Base-by-base conservation (phyloP, 2,329 filamentous ascomycete genomes). In the Cercospora sojina region DNA sequence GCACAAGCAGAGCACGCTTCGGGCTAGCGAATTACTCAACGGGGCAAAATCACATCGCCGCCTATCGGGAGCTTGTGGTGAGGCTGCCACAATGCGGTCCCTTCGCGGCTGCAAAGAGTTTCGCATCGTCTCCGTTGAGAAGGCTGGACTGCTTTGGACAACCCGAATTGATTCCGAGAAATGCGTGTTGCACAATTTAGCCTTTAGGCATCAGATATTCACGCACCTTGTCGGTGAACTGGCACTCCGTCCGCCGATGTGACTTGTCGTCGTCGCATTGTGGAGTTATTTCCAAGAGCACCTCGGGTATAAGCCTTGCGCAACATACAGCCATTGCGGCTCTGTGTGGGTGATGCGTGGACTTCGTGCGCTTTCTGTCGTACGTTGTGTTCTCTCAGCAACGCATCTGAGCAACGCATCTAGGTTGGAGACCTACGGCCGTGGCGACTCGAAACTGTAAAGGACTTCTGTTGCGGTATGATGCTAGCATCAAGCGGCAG, bases 91-190 rank as follows among this genome's bases (percentile, higher is more conserved):
- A 29, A 29, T 57, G 53, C 3, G 27, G 0, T 57, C 27, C 51
- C 53, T 31, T 23, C 27, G 53, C 20, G 27, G 53, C 53, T 57
- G 53, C 13, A 57, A 57, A 57, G 53, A 57, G 53, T 57, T 57
- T 57, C 53, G 47, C 53, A 57, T 57, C 53, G 53, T 57, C 53
- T 57, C 12, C 18, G 53, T 35, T 57, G 53, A 29, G 53, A 18
- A 57, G 18, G 53, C 53, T 16, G 29, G 53, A 20, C n/a, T 35
- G 53, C 53, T 57, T 35, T 35, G 27, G 9, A 57, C 29, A 23
- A 31, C n/a, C 47, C 47, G 23, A 57, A 13, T 23, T 20, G 27
- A 57, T 13, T 35, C 53, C 31, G 53, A 57, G 47, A 53, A 29
- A 53, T 53, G 47, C 47, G 16, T 53, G 47, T 3, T 27, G 47